phyloP scores from a whole-genome alignment of 129 eudicot species.

The Chrysanthemum seticuspe region DNA sequence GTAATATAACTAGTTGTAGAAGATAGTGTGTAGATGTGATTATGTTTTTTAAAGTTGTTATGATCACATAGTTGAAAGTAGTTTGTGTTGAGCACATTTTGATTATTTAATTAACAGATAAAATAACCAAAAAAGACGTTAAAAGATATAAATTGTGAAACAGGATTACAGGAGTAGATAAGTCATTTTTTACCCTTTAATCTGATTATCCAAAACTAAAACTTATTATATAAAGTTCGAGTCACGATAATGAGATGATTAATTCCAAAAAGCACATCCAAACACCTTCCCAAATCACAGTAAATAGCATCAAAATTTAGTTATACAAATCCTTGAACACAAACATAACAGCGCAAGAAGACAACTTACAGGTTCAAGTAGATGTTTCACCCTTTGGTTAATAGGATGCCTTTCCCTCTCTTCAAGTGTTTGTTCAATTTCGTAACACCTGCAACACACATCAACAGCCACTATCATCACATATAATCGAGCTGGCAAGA shows the following conservation, averaged over 20 bases:
- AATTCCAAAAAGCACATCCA: background rate
- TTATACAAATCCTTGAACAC: background rate
- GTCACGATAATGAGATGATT: background rate
- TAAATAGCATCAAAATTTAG: background rate
- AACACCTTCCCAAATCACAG: background rate
- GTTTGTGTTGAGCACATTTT: background rate
- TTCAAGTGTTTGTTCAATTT: conserved; percentile 65
- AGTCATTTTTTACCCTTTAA: background rate
- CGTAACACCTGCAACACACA: conserved; percentile 66
- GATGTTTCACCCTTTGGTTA: conserved; percentile 70
- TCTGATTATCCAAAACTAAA: background rate
- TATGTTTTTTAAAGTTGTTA: background rate
- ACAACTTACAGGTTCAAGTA: conserved; percentile 55
- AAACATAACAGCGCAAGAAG: conserved; percentile 7
- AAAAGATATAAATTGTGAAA: background rate
- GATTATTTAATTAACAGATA: background rate
- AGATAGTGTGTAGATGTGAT: background rate
- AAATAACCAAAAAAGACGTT: background rate
- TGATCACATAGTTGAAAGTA: background rate
- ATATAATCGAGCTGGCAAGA: background rate
- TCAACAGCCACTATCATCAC: conserved; percentile 2
- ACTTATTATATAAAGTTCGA: background rate
- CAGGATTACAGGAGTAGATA: background rate
- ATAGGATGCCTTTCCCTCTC: conserved; percentile 91
- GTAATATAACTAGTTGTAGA: background rate